Evolutionary conservation across 495 filamentous ascomycete genomes (phyloP).

Genomic region (Podospora anserina): DNA sequence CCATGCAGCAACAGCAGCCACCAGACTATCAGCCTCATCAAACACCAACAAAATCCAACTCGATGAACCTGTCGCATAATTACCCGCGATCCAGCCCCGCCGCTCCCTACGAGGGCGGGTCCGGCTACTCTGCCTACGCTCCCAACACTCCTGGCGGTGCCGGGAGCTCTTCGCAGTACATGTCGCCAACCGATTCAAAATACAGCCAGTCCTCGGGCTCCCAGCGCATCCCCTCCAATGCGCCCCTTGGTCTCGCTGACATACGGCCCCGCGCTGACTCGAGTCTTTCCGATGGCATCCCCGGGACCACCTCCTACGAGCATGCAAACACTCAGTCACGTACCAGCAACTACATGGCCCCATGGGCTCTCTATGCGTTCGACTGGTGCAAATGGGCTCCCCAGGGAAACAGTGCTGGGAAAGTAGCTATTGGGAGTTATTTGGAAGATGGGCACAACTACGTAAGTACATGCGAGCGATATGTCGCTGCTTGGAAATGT

Average conservation of each 20-base stretch:
- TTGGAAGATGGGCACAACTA: conserved; percentile 97
- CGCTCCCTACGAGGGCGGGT: conserved; percentile 51
- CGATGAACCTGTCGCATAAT: conserved; percentile 56
- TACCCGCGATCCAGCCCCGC: conserved; percentile 86
- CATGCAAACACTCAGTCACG: conserved; percentile 48
- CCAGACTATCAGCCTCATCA: conserved; percentile 50
- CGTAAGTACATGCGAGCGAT: conserved; percentile 50
- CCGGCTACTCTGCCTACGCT: conserved; percentile 63
- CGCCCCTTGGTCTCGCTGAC: conserved; percentile 84
- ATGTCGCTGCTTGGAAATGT: neutral
- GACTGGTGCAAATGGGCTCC: conserved; percentile 99
- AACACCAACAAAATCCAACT: conserved; percentile 63
- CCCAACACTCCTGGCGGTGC: conserved; percentile 60
- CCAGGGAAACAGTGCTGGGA: conserved; percentile 72
- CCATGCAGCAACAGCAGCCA: conserved; percentile 64
- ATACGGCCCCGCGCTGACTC: conserved; percentile 79
- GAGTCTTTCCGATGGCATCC: conserved; percentile 62
- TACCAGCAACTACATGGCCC: conserved; percentile 83
- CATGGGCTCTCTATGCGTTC: conserved; percentile 92
- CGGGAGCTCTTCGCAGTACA: conserved; percentile 55
- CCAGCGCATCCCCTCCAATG: conserved; percentile 72
- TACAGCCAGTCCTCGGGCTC: conserved; percentile 62
- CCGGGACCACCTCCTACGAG: conserved; percentile 54
- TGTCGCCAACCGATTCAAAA: conserved; percentile 62
- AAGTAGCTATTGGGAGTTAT: conserved; percentile 93